Evolutionary conservation across 352 stramenopile genomes (phyloP).

Genomic region (Peronosclerospora sorghi): DNA sequence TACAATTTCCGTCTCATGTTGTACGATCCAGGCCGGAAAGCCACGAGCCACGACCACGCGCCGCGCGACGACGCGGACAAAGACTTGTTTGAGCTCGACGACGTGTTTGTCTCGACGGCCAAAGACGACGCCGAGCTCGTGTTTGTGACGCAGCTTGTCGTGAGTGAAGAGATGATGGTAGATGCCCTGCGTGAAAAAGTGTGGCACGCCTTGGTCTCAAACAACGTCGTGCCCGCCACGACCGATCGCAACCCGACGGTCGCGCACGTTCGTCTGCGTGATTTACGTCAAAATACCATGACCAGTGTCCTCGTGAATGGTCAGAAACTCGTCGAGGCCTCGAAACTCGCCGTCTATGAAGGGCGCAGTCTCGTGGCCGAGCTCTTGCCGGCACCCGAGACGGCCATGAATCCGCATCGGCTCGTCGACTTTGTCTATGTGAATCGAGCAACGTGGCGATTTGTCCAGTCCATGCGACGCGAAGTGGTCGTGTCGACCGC

Average conservation of each 20-base stretch:
- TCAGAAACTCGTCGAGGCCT: conserved; percentile 49
- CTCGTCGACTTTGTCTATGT: conserved; percentile 62
- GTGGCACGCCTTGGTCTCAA: conserved; percentile 33
- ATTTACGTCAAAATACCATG: conserved; percentile 56
- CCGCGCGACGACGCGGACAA: conserved; percentile 12
- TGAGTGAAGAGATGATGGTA: conserved; percentile 66
- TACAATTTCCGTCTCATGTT: conserved; percentile 73
- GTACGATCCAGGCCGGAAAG: conserved; percentile 17
- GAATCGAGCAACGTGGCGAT: conserved; percentile 51
- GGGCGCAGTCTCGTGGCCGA: conserved; percentile 60
- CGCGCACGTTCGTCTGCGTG: conserved; percentile 46
- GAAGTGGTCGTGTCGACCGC: conserved; percentile 42
- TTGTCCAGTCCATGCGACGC: conserved; percentile 38
- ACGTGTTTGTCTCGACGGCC: conserved; percentile 37
- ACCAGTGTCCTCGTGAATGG: conserved; percentile 55
- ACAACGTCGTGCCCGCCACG: conserved; percentile 18
- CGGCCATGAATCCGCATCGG: conserved; percentile 30
- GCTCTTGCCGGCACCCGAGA: conserved; percentile 48
- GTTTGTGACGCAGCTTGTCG: conserved; percentile 50
- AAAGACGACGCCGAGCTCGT: conserved; percentile 46
- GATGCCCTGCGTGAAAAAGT: conserved; percentile 53
- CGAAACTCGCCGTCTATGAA: conserved; percentile 67
- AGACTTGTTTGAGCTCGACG: conserved; percentile 48
- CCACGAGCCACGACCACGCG: conserved; percentile 14
- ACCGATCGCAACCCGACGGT: conserved; percentile 18